Evolutionary conservation across 148 eudicot species (phyloP), one percentile per base, ranked within the genome.

Genomic region (Dysphania ambrosioides): DNA sequence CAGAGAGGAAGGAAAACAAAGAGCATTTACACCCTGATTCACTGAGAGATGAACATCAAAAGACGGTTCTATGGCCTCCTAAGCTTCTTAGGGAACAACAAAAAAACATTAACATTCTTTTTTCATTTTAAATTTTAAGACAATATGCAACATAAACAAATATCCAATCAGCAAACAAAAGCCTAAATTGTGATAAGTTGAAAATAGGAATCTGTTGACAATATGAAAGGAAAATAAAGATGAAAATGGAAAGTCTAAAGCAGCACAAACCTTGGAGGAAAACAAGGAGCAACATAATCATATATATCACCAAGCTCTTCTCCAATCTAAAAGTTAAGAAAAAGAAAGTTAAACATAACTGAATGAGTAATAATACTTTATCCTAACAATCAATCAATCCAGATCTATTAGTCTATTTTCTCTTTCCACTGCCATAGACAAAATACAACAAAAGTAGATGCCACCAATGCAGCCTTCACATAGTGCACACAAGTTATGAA

Each of bases 211-310:
- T 30, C 29, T 35, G 41, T 61, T 41, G 0, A 42, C 9, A 60
- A 7, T 0, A 23, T 72, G 32, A 2, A 41, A 60, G 53, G 29
- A 12, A 19, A 66, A 26, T 30, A 66, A 19, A 5, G 47, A 6
- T 6, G 66, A 64, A 26, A 63, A 49, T 34, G 0, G 8, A 21
- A 49, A 63, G 72, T 26, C 51, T 70, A 27, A 41, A 63, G 79
- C n/a, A 72, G 60, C 51, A 70, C 80, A 76, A 81, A 93, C 98
- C 98, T 91, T 73, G 98, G 96, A 81, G 97, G 98, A 83, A 94
- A 94, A 87, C 98, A 94, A 74, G 98, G 98, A 80, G 98, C 98
- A 73, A 94, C 98, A 75, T 82, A 87, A 80, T 94, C 98, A 72
- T 94, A 94, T 68, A 94, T 88, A 85, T 88, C 97, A 76, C 98